Base-by-base conservation (phyloP, 2,329 filamentous ascomycete genomes). In the Aquanectria penicillioides region DNA sequence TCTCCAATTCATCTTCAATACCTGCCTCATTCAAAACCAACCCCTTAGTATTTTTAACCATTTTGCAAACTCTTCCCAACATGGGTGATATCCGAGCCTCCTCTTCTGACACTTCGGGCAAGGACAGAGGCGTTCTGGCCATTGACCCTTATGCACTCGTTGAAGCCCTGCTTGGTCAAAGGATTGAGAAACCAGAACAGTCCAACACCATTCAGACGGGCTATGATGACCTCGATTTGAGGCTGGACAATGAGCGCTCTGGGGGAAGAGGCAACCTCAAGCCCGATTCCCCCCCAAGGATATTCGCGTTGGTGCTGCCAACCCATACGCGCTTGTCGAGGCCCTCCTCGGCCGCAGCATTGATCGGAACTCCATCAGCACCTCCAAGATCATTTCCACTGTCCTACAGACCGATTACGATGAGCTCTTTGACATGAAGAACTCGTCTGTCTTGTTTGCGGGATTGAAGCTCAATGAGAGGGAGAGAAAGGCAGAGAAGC, bases 391-490 rank as follows among this genome's bases (percentile, higher is more conserved):
- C 54, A 63, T 81, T 23, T 73, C 76, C 41, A 77, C 77, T 46
- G 74, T 79, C 25, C 73, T 81, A 20, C 78, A 80, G 69, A 80
- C 78, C 15, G 78, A 81, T 66, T 81, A 81, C 52, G 75, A 80
- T 43, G 79, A 81, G 69, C 76, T 81, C 37, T 81, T 81, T 47
- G 79, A 81, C 67, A 69, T 80, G 73, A 78, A 75, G 63, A 75
- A 79, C 64, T 50, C 67, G 48, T 80, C 79, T 17, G 72, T 80
- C 18, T 73, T 81, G 13, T 80, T 73, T 48, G 76, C 78, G 3
- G 79, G 79, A 15, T 69, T 79, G 31, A 74, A 74, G 68, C 74
- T 80, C 54, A 74, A 78, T 62, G 65, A 75, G 59, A 68, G 77
- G 57, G 71, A 77, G 47, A 67, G 74, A 23, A 63, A 51, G 60